These are phyloP conservation scores for Talaromyces borbonicus DNA, from an alignment of 495 filamentous ascomycete genomes.

Conservation along the genomic window DNA sequence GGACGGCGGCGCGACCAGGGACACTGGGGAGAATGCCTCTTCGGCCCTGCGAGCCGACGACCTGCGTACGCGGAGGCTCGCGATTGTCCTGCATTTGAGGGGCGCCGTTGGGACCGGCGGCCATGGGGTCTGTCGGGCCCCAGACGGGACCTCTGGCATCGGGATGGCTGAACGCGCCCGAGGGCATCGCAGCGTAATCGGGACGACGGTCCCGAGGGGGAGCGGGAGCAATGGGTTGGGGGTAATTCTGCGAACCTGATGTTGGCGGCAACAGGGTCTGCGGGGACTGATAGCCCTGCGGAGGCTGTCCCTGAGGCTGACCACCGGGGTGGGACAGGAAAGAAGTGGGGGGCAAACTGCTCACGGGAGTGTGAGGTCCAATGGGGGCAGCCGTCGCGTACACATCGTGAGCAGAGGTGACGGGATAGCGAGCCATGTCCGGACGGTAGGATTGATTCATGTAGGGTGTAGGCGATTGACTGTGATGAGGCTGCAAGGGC, in stretches of 20 bases:
- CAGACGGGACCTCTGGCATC: constrained; percentile 34
- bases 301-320: constrained; percentile 42
- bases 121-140: constrained; percentile 27
- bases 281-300: constrained; percentile 51
- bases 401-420: constrained; percentile 52
- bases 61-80: constrained; percentile 66
- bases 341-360: constrained; percentile 46
- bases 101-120: constrained; percentile 30
- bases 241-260: constrained; percentile 54
- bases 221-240: constrained; percentile 62
- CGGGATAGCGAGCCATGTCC: constrained; percentile 52
- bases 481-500: constrained; percentile 54
- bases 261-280: constrained; percentile 55
- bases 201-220: constrained; percentile 49
- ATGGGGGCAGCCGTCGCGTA: constrained; percentile 40
- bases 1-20: constrained; percentile 61
- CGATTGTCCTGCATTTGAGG: constrained; percentile 28
- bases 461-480: constrained; percentile 38
- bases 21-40: constrained; percentile 85
- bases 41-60: constrained; percentile 85
- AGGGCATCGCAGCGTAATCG: constrained; percentile 49
- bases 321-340: constrained; percentile 39
- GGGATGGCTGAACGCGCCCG: constrained; percentile 45
- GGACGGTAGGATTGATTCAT: constrained; percentile 52
- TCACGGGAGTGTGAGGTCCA: constrained; percentile 46